Evolutionary conservation across 116 monocot species (phyloP).

Genomic region (Thalassia testudinum): DNA sequence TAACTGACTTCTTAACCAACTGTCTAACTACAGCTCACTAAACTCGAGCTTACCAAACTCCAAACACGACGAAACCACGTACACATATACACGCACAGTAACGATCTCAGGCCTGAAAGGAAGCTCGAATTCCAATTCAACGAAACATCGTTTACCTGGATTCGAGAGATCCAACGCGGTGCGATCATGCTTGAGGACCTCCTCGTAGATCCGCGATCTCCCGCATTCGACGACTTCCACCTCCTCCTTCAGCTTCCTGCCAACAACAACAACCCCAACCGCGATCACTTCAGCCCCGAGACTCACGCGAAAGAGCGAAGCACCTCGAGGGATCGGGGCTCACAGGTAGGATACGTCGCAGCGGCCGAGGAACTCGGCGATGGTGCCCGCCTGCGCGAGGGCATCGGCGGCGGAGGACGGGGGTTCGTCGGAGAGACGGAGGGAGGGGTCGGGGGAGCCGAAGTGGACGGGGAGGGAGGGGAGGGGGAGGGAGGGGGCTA

Average conservation of each 20-base stretch:
- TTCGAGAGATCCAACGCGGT: conserved; percentile 36
- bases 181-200: conserved; percentile 68
- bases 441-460: conserved; percentile 36
- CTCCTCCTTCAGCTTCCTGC: conserved; percentile 57
- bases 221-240: conserved; percentile 4
- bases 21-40: no score
- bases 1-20: no score
- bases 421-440: conserved; percentile 30
- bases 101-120: no score
- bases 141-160: conserved; percentile 35
- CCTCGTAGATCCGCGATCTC: conserved; percentile 42
- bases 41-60: no score
- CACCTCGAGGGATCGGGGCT: no score
- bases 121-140: background rate
- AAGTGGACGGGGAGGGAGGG: conserved; percentile 62
- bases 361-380: conserved; percentile 48
- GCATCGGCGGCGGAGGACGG: conserved; percentile 16
- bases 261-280: background rate
- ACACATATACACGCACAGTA: no score
- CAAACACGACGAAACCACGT: no score
- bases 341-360: conserved; percentile 84
- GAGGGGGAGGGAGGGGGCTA: conserved; percentile 58
- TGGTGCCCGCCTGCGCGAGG: conserved; percentile 27
- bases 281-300: background rate
- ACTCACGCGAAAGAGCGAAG: background rate